phyloP scores from a whole-genome alignment of 805 yeast genomes.

The Kuraishia capsulata region DNA sequence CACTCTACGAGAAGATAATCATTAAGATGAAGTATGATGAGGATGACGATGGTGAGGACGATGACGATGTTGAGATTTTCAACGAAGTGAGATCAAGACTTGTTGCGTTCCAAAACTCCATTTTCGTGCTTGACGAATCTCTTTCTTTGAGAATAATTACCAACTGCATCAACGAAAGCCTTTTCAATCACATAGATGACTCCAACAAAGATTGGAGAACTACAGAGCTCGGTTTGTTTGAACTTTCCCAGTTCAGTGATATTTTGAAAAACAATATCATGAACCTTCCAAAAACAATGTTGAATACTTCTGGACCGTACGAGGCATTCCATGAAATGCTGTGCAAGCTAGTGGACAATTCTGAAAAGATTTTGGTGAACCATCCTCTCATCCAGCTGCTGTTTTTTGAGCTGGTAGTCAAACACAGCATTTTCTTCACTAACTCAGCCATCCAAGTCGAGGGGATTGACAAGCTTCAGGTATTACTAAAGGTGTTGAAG shows the following conservation, averaged over 20 bases:
- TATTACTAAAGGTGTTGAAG: constrained; percentile 57
- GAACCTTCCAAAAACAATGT: constrained; percentile 56
- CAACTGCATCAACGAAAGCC: constrained; percentile 38
- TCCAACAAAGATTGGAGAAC: constrained; percentile 60
- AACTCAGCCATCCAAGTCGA: constrained; percentile 31
- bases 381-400: constrained; percentile 79
- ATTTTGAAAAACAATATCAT: constrained; percentile 70
- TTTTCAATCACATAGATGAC: constrained; percentile 14
- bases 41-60: constrained; percentile 47
- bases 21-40: constrained; percentile 74
- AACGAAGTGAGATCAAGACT: constrained; percentile 68
- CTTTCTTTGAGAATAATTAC: constrained; percentile 25
- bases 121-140: constrained; percentile 36
- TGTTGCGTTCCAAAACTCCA: constrained; percentile 76
- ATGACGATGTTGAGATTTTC: constrained; percentile 70
- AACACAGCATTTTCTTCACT: constrained; percentile 59
- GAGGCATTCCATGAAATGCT: constrained; percentile 54
- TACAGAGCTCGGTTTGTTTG: constrained; percentile 80
- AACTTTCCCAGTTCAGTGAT: constrained; percentile 72
- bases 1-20: constrained; percentile 61
- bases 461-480: constrained; percentile 31
- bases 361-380: constrained; percentile 33
- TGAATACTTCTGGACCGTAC: constrained; percentile 58
- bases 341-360: constrained; percentile 29
- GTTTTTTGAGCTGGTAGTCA: constrained; percentile 78